Evolutionary conservation across 2,329 filamentous ascomycete genomes (phyloP).

Genomic region (Xylariomycetidae sp.): DNA sequence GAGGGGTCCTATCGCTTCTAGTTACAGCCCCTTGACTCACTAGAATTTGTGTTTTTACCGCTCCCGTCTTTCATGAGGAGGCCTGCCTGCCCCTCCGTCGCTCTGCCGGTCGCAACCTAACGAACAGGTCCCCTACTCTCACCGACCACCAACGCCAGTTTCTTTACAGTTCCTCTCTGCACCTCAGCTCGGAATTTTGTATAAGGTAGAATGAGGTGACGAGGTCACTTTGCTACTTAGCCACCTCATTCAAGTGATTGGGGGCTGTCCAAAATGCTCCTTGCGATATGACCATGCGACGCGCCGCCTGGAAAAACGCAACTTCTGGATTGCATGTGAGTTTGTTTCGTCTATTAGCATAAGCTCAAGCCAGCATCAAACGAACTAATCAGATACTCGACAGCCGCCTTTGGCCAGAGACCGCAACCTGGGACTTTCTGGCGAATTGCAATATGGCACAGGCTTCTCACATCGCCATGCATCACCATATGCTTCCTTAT

Average conservation of each 20-base stretch:
- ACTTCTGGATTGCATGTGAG: constrained; percentile 30
- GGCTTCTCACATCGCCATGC: constrained; percentile 19
- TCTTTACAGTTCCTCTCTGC: not conserved
- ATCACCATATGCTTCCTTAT: constrained; percentile 32
- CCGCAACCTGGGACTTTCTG: constrained; percentile 13
- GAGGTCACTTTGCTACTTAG: not conserved
- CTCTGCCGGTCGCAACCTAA: no score
- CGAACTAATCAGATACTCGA: constrained; percentile 8
- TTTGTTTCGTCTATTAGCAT: constrained; percentile 1
- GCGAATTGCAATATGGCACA: constrained; percentile 16
- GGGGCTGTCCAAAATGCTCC: constrained; percentile 13
- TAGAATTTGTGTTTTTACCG: constrained; percentile 1
- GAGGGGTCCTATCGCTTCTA: not conserved
- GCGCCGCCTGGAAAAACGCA: constrained; percentile 34
- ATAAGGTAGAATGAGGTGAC: no score
- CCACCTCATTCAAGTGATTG: not conserved
- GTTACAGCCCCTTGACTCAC: constrained; percentile 2
- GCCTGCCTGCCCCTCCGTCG: not conserved
- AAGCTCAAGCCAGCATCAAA: not conserved
- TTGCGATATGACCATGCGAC: constrained; percentile 34
- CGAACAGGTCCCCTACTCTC: not conserved
- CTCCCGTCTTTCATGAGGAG: not conserved
- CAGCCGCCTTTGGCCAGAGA: constrained; percentile 21
- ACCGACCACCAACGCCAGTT: not conserved
- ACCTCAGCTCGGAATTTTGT: not conserved